Conservation (phyloP, 352 stramenopile genomes). For the Blastocystis sp. region DNA sequence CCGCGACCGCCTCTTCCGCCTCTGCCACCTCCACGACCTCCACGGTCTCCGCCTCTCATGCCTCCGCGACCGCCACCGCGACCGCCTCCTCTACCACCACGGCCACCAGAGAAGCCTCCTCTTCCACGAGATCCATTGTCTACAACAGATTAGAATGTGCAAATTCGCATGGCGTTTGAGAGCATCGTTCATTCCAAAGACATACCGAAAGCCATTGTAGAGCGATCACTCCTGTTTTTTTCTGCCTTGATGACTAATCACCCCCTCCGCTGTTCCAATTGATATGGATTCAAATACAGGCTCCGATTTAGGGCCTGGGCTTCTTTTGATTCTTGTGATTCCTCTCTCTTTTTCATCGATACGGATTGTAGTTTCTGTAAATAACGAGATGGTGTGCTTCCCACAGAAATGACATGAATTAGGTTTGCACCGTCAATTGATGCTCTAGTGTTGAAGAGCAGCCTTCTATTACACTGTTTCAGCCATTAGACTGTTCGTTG, state of each 20-base stretch:
- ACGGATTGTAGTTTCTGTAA: too few species aligned
- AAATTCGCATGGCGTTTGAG: not conserved
- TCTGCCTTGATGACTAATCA: not conserved
- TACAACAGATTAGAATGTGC: not conserved
- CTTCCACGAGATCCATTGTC: constrained; percentile 69
- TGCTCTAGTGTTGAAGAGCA: too few species aligned
- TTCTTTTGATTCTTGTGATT: not conserved
- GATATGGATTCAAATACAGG: not conserved
- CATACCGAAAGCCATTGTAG: not conserved
- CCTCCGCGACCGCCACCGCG: constrained; percentile 71
- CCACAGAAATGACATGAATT: too few species aligned
- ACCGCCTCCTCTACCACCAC: constrained; percentile 70
- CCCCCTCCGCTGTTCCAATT: not conserved
- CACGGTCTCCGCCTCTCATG: constrained; percentile 65
- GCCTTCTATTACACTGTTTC: not conserved
- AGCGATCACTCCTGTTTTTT: not conserved
- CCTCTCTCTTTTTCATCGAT: too few species aligned
- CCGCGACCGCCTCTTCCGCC: not conserved
- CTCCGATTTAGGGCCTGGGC: not conserved
- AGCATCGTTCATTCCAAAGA: not conserved
- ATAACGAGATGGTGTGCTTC: too few species aligned
- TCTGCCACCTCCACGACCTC: constrained; percentile 9
- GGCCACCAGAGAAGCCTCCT: constrained; percentile 66
- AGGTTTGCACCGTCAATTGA: too few species aligned
- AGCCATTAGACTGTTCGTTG: not conserved